Percentiles rank a stretch among this genome's conserved stretches.
Evolutionary conservation across 2,329 filamentous ascomycete species (phyloP).

Genomic region (Pestalotiopsis fici): DNA sequence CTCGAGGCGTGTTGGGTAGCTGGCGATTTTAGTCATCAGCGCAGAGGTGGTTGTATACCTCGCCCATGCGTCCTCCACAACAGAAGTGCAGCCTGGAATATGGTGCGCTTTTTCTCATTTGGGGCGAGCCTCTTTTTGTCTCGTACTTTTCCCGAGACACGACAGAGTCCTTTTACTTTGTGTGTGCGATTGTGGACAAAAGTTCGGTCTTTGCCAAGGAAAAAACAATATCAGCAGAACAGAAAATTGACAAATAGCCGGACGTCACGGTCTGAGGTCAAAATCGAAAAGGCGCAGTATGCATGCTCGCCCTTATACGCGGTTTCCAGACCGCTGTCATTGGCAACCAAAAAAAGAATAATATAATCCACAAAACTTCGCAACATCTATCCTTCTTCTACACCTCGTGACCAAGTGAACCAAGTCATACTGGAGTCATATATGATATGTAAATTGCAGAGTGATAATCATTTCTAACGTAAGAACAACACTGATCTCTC

Average conservation of each 20-base stretch:
- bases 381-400: not conserved
- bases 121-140: not conserved
- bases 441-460: too few species aligned
- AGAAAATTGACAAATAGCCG: conserved; percentile 1
- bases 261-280: conserved; percentile 1
- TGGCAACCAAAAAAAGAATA: conserved; percentile 12
- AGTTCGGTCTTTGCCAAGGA: not conserved
- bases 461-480: too few species aligned
- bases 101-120: not conserved
- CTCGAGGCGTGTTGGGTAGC: not conserved
- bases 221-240: not conserved
- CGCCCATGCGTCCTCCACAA: not conserved
- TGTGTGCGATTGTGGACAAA: not conserved
- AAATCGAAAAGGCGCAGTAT: not conserved
- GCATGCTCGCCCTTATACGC: not conserved
- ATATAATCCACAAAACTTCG: conserved; percentile 6
- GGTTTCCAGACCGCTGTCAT: conserved; percentile 2
- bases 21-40: not conserved
- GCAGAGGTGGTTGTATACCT: not conserved
- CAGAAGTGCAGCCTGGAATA: conserved; percentile 6
- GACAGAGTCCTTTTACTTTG: not conserved
- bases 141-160: not conserved
- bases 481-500: too few species aligned
- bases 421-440: too few species aligned
- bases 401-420: not conserved